Base-by-base conservation (phyloP, 2,329 filamentous ascomycete genomes). In the Annulohypoxylon truncatum region DNA sequence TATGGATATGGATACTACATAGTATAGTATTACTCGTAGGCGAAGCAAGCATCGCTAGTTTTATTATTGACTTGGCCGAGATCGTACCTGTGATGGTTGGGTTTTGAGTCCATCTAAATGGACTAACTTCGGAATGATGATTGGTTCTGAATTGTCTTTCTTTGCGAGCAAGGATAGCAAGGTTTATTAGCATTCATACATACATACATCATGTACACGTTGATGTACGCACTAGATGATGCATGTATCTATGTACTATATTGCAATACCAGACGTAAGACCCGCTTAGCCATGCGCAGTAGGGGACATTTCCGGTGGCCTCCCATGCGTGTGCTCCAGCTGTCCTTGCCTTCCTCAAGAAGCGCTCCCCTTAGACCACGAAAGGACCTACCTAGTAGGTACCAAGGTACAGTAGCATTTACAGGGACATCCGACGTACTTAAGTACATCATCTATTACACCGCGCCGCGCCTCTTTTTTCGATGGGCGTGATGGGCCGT, bases 11-110 rank as follows among this genome's bases (percentile, higher is more conserved):
- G 53, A 38, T 61, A 54, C 51, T 40, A 20, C 46, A 59, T 44
- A 28, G 29, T 38, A 40, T 24, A 22, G 31, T 28, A 42, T 18
- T 51, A 46, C 44, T 48, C 24, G 61, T 54, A 64, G 55, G 54
- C 55, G 54, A 59, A 55, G 61, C 52, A 53, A 54, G 53, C 48
- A 59, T 42, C 18, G 38, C 38, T 42, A 52, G 52, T 28, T 31
- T 18, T 52, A 40, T 24, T 66, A 59, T 64, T 64, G 46, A 67
- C 57, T 62, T 67, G 58, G 44, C 42, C 64, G 24, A 69, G 67
- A 67, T 67, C 58, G 58, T 66, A 66, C 64, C 67, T 71, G 65
- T 66, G 68, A 69, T 70, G 56, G 62, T 59, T 60, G 60, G 56
- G 63, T 65, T 62, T 52, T 60, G 67, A 74, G 66, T 65, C 69